A percentile compares a stretch with the other conserved stretches of the same genome.
Evolutionary conservation across 2,329 filamentous ascomycete species (phyloP).

Genomic region (Tolypocladium sp.): DNA sequence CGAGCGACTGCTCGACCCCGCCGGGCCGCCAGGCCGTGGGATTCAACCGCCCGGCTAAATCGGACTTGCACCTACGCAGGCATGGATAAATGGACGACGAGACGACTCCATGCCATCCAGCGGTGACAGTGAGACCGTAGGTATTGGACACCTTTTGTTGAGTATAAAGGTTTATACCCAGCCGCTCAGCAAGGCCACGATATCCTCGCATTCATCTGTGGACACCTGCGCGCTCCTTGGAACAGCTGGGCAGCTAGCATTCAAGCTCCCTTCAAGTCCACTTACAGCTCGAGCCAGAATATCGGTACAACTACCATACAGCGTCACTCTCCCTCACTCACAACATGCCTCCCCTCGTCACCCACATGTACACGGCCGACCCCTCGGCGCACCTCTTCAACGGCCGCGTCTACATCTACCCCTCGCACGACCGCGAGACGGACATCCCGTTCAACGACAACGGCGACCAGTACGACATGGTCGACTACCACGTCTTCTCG

Average conservation of each 20-base stretch:
- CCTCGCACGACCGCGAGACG: too few species aligned
- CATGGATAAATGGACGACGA: neutral
- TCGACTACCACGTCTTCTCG: too few species aligned
- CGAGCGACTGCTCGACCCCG: neutral
- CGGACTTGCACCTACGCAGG: too few species aligned
- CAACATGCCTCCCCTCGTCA: too few species aligned
- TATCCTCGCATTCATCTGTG: neutral
- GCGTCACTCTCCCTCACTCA: too few species aligned
- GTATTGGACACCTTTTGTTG: neutral
- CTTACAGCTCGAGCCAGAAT: too few species aligned
- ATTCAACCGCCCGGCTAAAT: neutral
- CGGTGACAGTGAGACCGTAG: neutral
- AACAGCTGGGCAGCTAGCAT: neutral
- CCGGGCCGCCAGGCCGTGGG: neutral
- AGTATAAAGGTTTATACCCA: neutral
- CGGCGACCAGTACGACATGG: too few species aligned
- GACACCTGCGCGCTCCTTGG: neutral
- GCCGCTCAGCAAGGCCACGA: neutral
- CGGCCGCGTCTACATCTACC: too few species aligned
- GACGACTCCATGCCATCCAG: neutral
- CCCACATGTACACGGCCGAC: neutral
- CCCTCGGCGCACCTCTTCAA: neutral
- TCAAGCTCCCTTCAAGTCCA: neutral
- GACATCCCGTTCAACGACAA: too few species aligned
- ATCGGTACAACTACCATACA: too few species aligned